These are phyloP conservation scores for Zelonia costaricensis DNA, from an alignment of 208 protist species.

Conservation along the genomic window DNA sequence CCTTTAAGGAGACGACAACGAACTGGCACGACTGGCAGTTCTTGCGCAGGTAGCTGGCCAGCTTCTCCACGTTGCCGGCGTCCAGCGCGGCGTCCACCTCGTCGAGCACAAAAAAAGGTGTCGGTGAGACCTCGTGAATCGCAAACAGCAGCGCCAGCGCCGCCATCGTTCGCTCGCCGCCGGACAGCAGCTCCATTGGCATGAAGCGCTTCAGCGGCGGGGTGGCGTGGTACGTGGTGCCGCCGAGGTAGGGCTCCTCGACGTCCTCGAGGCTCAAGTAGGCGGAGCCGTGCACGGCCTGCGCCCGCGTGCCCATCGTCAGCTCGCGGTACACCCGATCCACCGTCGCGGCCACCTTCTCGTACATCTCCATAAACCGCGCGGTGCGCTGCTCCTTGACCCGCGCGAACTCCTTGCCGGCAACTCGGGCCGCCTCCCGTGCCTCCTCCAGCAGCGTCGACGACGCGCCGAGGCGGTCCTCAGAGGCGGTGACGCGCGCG, in stretches of 20 bases:
- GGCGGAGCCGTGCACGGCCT: constrained; percentile 89
- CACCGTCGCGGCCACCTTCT: constrained; percentile 90
- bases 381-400: constrained; percentile 89
- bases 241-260: constrained; percentile 96
- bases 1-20: constrained; percentile 98
- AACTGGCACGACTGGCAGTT: constrained; percentile 92
- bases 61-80: constrained; percentile 95
- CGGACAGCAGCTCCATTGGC: constrained; percentile 97
- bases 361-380: constrained; percentile 94
- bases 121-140: constrained; percentile 95
- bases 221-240: constrained; percentile 97
- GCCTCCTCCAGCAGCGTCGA: constrained; percentile 77
- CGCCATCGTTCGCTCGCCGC: constrained; percentile 99
- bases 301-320: constrained; percentile 81
- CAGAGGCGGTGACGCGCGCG: constrained; percentile 59
- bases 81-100: constrained; percentile 99
- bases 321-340: constrained; percentile 96
- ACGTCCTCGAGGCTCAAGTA: constrained; percentile 95
- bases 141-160: constrained; percentile 98
- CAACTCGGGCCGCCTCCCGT: constrained; percentile 67
- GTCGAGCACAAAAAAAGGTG: constrained; percentile 99
- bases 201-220: constrained; percentile 98
- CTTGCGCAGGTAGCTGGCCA: constrained; percentile 94
- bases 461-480: constrained; percentile 72
- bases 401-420: constrained; percentile 75